Percentiles rank a stretch among this genome's conserved stretches.
Conservation (phyloP, 345 rosid species). For the Aquilaria sinensis region DNA sequence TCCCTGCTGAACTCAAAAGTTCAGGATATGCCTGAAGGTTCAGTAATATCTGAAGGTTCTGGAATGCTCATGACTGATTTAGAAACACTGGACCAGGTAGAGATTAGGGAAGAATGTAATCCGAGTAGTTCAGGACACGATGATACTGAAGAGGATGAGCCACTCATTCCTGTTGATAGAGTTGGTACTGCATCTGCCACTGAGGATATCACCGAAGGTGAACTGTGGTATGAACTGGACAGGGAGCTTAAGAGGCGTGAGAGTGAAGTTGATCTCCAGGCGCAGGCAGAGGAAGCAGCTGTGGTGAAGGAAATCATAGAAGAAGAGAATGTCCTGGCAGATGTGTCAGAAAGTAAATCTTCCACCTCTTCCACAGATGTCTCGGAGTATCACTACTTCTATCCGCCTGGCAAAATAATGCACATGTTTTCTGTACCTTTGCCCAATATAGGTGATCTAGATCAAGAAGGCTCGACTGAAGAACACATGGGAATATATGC, state of each 20-base stretch:
- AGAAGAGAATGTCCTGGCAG: conserved; percentile 54
- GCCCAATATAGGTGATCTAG: conserved; percentile 15
- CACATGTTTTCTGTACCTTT: conserved; percentile 55
- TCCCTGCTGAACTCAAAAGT: conserved; percentile 33
- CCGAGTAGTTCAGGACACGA: conserved; percentile 46
- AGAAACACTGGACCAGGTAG: conserved; percentile 20
- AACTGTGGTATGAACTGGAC: conserved; percentile 83
- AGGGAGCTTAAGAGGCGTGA: conserved; percentile 72
- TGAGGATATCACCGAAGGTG: conserved; percentile 62
- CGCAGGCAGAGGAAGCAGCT: conserved; percentile 74
- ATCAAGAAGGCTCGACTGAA: conserved; percentile 8
- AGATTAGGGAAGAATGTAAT: conserved; percentile 26
- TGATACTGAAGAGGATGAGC: conserved; percentile 66
- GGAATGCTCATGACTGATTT: conserved; percentile 34
- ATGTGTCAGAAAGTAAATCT: conserved; percentile 30
- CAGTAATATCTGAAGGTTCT: conserved; percentile 38
- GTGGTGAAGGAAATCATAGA: conserved; percentile 65
- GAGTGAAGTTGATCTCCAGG: conserved; percentile 42
- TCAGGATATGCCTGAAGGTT: conserved; percentile 41
- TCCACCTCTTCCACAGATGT: conserved; percentile 33
- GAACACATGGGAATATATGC: conserved; percentile 56
- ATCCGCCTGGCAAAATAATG: conserved; percentile 86
- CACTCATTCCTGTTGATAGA: conserved; percentile 35
- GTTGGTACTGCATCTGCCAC: conserved; percentile 25
- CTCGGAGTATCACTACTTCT: conserved; percentile 63